These are phyloP conservation scores for Didymella arachidicola DNA, from an alignment of 2,329 filamentous ascomycete genomes.

Conservation along the genomic window DNA sequence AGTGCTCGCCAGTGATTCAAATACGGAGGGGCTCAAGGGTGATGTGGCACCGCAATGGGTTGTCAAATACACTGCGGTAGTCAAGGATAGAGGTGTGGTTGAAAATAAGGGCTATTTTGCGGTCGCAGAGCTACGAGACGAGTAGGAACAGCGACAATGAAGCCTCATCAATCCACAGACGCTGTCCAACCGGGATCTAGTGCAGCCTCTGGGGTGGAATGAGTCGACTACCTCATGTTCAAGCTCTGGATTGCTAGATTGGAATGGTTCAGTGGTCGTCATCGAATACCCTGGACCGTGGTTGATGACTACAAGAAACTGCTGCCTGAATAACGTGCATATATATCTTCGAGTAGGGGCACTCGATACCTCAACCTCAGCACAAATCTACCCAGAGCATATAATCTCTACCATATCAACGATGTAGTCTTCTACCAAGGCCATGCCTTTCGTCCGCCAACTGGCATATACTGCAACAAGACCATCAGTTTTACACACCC, in stretches of 20 bases:
- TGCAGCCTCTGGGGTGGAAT: not conserved
- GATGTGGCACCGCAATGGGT: slow-evolving; percentile 92
- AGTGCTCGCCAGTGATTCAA: slow-evolving; percentile 70
- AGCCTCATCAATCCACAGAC: not conserved
- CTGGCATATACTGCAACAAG: too few species aligned
- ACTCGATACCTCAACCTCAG: too few species aligned
- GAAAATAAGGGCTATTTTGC: slow-evolving; percentile 99
- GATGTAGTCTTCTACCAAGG: too few species aligned
- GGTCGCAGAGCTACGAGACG: slow-evolving; percentile 69
- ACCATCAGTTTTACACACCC: too few species aligned
- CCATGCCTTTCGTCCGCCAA: too few species aligned
- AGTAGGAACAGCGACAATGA: not conserved
- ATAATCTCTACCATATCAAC: too few species aligned
- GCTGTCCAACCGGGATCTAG: not conserved
- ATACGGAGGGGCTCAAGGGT: slow-evolving; percentile 69
- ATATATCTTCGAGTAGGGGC: too few species aligned
- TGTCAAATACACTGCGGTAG: slow-evolving; percentile 94
- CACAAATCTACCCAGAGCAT: too few species aligned
- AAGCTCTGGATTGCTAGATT: not conserved
- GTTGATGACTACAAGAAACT: too few species aligned
- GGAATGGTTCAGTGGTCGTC: too few species aligned
- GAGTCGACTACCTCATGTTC: not conserved
- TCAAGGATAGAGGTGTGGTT: slow-evolving; percentile 91
- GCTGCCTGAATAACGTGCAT: too few species aligned
- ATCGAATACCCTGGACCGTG: too few species aligned